Evolutionary conservation across 192 early-diverging fungal genomes (phyloP).

Genomic region (Mortierella claussenii): DNA sequence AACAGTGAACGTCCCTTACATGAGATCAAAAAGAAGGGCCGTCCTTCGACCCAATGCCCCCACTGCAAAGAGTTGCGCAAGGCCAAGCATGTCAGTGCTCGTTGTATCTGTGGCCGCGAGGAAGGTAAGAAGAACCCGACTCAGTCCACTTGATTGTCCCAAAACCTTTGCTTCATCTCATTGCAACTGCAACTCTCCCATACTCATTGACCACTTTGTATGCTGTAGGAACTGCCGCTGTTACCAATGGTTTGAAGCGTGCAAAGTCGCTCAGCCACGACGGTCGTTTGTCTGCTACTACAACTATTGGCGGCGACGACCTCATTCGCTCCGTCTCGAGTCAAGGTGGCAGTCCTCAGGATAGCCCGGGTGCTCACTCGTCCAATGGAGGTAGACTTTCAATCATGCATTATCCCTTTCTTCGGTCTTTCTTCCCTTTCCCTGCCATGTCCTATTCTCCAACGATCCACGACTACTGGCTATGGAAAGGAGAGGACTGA

Average conservation of each 20-base stretch:
- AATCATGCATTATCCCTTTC: slow-evolving; percentile 9
- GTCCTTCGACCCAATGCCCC: slow-evolving; percentile 76
- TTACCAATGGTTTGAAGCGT: slow-evolving; percentile 46
- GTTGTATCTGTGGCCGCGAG: slow-evolving; percentile 70
- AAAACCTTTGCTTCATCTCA: too few species aligned
- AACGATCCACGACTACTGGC: background rate
- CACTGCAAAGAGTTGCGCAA: slow-evolving; percentile 77
- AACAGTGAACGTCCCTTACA: slow-evolving; percentile 64
- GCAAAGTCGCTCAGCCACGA: slow-evolving; percentile 49
- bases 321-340: slow-evolving; percentile 40
- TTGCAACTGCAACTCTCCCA: too few species aligned
- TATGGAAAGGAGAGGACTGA: slow-evolving; percentile 5
- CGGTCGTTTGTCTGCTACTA: slow-evolving; percentile 35
- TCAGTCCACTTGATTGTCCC: too few species aligned
- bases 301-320: slow-evolving; percentile 33
- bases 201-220: background rate
- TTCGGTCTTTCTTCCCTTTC: background rate
- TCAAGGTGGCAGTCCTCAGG: slow-evolving; percentile 26
- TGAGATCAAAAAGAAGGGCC: slow-evolving; percentile 73
- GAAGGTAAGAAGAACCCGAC: slow-evolving; percentile 36
- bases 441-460: background rate
- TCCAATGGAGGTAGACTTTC: slow-evolving; percentile 48
- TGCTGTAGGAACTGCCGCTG: slow-evolving; percentile 26
- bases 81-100: slow-evolving; percentile 72
- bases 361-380: slow-evolving; percentile 30